phyloP scores from a whole-genome alignment of 495 filamentous ascomycete genomes.

The Cladorrhinum samala region DNA sequence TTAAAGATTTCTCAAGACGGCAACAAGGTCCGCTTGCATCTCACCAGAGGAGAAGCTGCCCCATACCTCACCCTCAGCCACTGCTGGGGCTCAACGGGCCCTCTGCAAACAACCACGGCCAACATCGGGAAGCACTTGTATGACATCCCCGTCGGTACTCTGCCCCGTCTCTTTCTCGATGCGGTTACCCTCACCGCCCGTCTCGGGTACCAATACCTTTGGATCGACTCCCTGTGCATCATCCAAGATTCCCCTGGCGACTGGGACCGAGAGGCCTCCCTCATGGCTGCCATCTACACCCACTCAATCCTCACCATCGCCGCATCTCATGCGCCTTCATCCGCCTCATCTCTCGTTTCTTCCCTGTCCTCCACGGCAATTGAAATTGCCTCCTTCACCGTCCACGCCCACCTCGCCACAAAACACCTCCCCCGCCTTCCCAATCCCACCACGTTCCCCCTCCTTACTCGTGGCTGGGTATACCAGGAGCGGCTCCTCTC shows the following conservation, averaged over 20 bases:
- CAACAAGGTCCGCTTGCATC: too few species aligned
- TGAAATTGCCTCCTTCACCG: background rate
- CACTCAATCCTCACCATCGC: conserved; percentile 23
- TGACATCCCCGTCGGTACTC: conserved; percentile 7
- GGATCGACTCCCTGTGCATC: conserved; percentile 26
- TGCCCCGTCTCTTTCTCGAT: conserved; percentile 25
- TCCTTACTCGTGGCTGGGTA: conserved; percentile 3
- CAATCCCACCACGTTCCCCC: background rate
- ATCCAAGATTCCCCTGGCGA: conserved; percentile 18
- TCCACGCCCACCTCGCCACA: background rate
- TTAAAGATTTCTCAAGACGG: too few species aligned
- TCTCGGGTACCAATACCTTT: conserved; percentile 17
- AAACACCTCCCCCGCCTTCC: background rate
- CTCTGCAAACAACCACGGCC: background rate
- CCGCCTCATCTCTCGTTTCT: too few species aligned
- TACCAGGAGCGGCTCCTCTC: conserved; percentile 6
- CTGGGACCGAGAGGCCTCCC: conserved; percentile 28
- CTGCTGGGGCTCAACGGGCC: too few species aligned
- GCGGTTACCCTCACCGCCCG: conserved; percentile 16
- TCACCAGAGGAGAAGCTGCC: too few species aligned
- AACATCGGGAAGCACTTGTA: background rate
- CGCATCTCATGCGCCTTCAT: background rate
- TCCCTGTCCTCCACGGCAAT: too few species aligned
- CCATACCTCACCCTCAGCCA: too few species aligned
- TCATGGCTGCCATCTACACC: conserved; percentile 33